Evolutionary conservation across 306 rosid species (phyloP).

Genomic region (Malus fusca): DNA sequence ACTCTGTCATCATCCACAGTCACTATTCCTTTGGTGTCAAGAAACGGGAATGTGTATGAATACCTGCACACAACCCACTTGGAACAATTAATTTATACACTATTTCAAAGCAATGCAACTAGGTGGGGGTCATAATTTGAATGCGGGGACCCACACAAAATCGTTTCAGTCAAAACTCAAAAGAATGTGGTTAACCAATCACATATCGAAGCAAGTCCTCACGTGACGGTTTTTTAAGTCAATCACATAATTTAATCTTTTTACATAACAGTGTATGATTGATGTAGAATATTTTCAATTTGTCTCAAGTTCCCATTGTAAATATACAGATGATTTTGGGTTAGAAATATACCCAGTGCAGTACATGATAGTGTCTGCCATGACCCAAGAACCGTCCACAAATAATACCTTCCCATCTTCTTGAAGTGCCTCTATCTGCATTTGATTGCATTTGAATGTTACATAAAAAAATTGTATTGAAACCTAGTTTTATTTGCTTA

Average conservation of each 20-base stretch:
- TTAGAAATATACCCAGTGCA: constrained; percentile 65
- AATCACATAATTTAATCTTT: too few species aligned
- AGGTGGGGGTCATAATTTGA: constrained; percentile 8
- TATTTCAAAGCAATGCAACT: neutral
- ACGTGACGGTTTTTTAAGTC: neutral
- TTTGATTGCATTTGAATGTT: neutral
- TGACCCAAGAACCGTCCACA: constrained; percentile 55
- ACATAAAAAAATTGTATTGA: neutral
- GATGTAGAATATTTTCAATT: too few species aligned
- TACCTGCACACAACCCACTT: constrained; percentile 49
- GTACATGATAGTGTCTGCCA: constrained; percentile 66
- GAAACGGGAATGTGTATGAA: constrained; percentile 86
- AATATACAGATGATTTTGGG: neutral
- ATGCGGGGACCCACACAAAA: constrained; percentile 24
- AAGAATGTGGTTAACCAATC: constrained; percentile 31
- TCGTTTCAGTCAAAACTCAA: constrained; percentile 7
- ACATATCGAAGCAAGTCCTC: neutral
- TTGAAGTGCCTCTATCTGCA: constrained; percentile 72
- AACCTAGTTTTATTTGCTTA: neutral
- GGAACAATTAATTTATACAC: neutral
- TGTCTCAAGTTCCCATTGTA: too few species aligned
- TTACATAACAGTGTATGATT: fast-evolving
- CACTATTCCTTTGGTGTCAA: constrained; percentile 92
- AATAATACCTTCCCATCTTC: constrained; percentile 74
- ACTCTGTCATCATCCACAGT: constrained; percentile 82